Conservation (phyloP, 2,329 filamentous ascomycete genomes). For the Leptographium lundbergii region DNA sequence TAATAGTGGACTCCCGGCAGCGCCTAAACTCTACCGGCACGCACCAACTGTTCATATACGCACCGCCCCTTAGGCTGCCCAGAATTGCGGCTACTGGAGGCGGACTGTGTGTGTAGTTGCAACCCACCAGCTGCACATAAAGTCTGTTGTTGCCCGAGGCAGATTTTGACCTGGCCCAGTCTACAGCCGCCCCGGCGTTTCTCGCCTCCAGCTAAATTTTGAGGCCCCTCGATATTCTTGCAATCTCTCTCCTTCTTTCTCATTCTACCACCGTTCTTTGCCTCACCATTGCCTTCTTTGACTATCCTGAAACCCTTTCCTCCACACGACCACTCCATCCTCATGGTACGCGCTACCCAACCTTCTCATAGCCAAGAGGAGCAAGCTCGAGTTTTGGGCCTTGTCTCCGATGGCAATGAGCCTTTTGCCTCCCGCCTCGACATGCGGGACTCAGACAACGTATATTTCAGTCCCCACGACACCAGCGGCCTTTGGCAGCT, state of each 20-base stretch:
- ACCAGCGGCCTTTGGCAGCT: no score
- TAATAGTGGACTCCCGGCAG: not conserved
- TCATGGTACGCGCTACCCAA: not conserved
- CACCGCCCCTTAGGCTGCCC: no score
- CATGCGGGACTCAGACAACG: no score
- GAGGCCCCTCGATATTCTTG: not conserved
- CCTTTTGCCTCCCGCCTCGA: no score
- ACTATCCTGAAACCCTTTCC: not conserved
- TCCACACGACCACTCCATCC: not conserved
- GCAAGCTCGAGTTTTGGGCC: no score
- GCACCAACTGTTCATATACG: not conserved
- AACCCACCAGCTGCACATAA: not conserved
- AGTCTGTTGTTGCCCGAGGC: no score
- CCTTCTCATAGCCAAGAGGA: not conserved
- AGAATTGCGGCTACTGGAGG: not conserved
- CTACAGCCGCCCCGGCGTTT: no score
- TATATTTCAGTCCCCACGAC: no score
- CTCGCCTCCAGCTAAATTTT: no score
- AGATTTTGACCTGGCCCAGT: no score
- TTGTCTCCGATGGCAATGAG: no score
- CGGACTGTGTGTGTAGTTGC: not conserved
- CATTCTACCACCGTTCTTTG: not conserved
- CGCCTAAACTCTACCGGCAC: not conserved
- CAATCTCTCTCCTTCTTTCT: not conserved
- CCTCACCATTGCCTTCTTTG: not conserved